These are phyloP conservation scores for Coccomyxa subellipsoidea DNA, from an alignment of 163 green algal genomes.

Conservation along the genomic window DNA sequence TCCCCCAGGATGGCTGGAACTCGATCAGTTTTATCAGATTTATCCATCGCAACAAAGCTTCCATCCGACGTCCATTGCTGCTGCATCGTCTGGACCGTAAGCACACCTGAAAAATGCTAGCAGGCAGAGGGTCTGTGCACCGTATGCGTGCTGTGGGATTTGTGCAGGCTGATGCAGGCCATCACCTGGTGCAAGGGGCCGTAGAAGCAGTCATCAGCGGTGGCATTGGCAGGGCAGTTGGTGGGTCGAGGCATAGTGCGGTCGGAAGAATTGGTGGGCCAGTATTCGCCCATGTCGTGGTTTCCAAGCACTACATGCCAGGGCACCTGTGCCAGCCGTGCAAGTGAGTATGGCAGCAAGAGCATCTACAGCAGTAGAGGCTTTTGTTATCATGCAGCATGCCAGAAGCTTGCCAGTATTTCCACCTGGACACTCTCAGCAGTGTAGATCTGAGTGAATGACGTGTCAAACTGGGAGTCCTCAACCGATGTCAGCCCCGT, in stretches of 20 bases:
- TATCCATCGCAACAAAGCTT: neutral
- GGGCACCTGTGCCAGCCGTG: conserved; percentile 29
- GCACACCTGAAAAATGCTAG: neutral
- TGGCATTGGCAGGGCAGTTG: neutral
- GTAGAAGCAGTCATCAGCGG: conserved; percentile 10
- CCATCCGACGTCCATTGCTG: neutral
- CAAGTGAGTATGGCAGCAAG: no score
- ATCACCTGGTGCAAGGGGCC: conserved; percentile 22
- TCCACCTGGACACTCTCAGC: conserved; percentile 40
- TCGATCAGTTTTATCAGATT: neutral
- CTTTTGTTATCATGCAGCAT: neutral
- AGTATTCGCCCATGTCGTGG: conserved; percentile 44
- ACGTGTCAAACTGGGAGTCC: conserved; percentile 40
- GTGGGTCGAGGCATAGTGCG: neutral
- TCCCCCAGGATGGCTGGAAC: no score
- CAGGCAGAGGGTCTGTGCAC: neutral
- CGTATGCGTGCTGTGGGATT: neutral
- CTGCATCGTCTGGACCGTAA: neutral
- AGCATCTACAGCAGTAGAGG: neutral
- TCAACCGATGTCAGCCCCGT: conserved; percentile 26
- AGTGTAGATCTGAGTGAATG: conserved; percentile 53
- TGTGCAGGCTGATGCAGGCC: neutral
- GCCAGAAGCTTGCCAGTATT: no score
- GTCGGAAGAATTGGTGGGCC: neutral
- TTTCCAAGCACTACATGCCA: conserved; percentile 69